phyloP scores from a whole-genome alignment of 306 rosid species.

The Vicia sativa region DNA sequence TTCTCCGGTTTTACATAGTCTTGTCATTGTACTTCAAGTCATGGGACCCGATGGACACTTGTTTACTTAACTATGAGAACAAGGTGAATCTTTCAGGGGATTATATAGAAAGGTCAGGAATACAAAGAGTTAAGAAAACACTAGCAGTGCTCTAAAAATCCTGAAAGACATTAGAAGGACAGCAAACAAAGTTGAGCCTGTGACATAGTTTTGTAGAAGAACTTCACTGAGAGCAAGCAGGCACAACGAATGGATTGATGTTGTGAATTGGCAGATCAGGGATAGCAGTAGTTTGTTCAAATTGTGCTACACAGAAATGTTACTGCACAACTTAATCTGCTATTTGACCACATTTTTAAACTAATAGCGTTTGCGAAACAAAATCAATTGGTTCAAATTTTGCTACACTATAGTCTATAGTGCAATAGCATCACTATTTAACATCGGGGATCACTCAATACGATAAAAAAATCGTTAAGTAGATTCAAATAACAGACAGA shows the following conservation, averaged over 20 bases:
- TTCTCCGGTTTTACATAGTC: no score
- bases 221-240: slow-evolving; percentile 18
- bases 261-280: no score
- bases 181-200: neutral
- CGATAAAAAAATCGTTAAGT: neutral
- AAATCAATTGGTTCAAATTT: neutral
- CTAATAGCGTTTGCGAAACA: neutral
- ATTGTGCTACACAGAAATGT: neutral
- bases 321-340: neutral
- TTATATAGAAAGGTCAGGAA: no score
- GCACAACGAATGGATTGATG: neutral
- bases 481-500: slow-evolving; percentile 9
- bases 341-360: neutral
- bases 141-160: no score
- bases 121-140: no score
- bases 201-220: neutral
- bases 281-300: neutral
- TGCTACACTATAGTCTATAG: no score
- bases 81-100: no score
- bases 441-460: neutral
- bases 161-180: slow-evolving; percentile 2
- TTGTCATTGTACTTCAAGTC: no score
- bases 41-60: no score
- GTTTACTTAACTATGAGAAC: no score
- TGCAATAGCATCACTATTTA: neutral